Evolutionary conservation across 257 asterid species (phyloP), one percentile per base, ranked within the genome.

Genomic region (Ligustrum vulgare): DNA sequence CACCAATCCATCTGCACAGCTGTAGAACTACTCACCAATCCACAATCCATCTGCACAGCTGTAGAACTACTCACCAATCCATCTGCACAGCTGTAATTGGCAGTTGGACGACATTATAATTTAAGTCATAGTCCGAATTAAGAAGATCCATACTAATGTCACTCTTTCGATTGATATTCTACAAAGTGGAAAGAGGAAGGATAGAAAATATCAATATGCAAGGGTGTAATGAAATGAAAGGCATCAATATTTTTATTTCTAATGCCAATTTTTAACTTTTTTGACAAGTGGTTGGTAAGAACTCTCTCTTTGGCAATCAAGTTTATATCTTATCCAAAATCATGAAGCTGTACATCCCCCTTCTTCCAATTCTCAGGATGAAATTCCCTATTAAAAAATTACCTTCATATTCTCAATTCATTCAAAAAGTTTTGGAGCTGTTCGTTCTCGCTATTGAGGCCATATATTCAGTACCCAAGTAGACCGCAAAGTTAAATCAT

Each of bases 351-450:
- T 13, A 56, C 28, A 18, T 13, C 23, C 9, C 31, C 2, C 20
- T 37, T 71, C 45, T 39, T 23, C 34, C 64, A 56, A 36, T 36
- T 22, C 80, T 69, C 63, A 76, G 63, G 43, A 76, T 2, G 10
- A n/a, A 33, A 56, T 69, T 16, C 9, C 62, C 43, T 3, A 35
- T 20, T 15, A 60, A n/a, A 33, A 8, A 28, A 67, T 10, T 39
- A 20, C 71, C 34, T n/a, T 62, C 18, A 54, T 36, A 22, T 31
- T 35, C 18, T 18, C 41, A 34, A 58, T 73, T 33, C 9, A n/a
- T n/a, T 25, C 12, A 20, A 13, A 72, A n/a, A 4, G 51, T 34
- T 20, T 65, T 43, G 56, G 6, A 20, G 41, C 33, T 33, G 63
- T 33, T 54, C 12, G 5, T 43, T 22, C 71, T 18, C 63, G 12